Evolutionary conservation across 306 rosid genomes (phyloP), one percentile per base, ranked within the genome.

Genomic region (apple (Malus domestica)): DNA sequence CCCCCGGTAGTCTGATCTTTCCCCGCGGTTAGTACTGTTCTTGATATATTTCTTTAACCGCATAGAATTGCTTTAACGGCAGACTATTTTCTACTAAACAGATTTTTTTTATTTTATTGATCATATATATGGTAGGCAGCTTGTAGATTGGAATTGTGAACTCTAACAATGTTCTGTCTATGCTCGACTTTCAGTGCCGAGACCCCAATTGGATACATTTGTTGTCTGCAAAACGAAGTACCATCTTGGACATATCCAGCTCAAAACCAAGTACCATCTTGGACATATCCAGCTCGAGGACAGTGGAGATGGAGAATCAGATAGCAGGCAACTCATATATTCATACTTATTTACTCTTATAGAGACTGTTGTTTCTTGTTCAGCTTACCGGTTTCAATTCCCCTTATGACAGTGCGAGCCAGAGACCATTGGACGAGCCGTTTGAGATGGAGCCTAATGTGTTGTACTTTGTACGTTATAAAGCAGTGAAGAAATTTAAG

Each of bases 201-300:
- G 86, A 86, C 93, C 96, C 2, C 84, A 82, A 46, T 81, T 90
- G 75, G 97, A 94, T 77, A 81, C 87, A 29, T 94, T 91, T 81
- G 95, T 94, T 38, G 95, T 95, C 32, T 95, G 98, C 86, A 89
- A 89, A 86, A 90, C 97, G 76, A 90, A 84, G 82, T 87, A 89
- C 67, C 89, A 89, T 79, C 89, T 95, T 8, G 89, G 90, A 30
- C 97, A 89, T 77, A 87, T 95, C 81, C 97, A 89, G 86, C 97
- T 92, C n/a, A 23, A 23, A 86, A 90, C 97, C 77, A 90, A 84
- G 82, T 87, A 89, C 67, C 88, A 89, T 79, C 89, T 95, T 8
- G 89, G 90, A 30, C 97, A 89, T 77, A 87, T 95, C 81, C 97
- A 89, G 86, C 97, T 92, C n/a, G 96, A 87, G 81, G 97, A 83